A percentile compares a stretch with the other conserved stretches of the same genome.
These are phyloP conservation scores for Diplodia scrobiculata DNA, from an alignment of 2,329 filamentous ascomycete genomes.

Conservation along the genomic window DNA sequence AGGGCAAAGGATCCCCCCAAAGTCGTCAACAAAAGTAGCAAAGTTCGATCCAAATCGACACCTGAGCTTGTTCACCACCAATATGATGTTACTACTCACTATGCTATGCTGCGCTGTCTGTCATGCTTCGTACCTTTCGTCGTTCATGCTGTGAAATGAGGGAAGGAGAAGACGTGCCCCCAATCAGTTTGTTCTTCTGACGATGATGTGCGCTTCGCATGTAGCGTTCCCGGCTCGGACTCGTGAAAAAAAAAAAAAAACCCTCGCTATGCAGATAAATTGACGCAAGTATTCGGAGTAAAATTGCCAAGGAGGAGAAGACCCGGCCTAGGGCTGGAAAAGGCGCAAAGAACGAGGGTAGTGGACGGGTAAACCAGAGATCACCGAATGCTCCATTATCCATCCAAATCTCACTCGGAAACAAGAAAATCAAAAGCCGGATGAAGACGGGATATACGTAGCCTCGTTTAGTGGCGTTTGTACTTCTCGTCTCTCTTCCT, in stretches of 20 bases:
- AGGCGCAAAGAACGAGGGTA: neutral
- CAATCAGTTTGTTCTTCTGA: neutral
- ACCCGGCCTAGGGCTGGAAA: neutral
- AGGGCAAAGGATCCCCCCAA: neutral
- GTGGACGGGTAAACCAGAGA: neutral
- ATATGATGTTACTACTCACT: no score
- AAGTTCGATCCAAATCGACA: neutral
- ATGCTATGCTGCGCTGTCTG: conserved; percentile 4
- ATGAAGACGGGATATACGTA: neutral
- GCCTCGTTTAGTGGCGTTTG: conserved; percentile 7
- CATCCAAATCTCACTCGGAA: neutral
- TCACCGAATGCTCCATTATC: neutral
- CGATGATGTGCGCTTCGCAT: neutral
- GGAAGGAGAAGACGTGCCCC: neutral
- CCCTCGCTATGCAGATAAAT: conserved; percentile 24
- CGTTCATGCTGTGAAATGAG: neutral
- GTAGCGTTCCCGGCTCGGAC: neutral
- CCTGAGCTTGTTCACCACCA: neutral
- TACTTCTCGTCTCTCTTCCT: conserved; percentile 73
- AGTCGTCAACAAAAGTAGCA: neutral
- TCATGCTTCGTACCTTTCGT: neutral
- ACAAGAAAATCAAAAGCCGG: neutral
- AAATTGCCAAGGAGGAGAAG: neutral
- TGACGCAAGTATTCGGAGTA: neutral
- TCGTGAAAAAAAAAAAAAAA: neutral